Evolutionary conservation across 2,329 filamentous ascomycete species (phyloP), one percentile per base, ranked within the genome.

Genomic region (Fusarium xylarioides): DNA sequence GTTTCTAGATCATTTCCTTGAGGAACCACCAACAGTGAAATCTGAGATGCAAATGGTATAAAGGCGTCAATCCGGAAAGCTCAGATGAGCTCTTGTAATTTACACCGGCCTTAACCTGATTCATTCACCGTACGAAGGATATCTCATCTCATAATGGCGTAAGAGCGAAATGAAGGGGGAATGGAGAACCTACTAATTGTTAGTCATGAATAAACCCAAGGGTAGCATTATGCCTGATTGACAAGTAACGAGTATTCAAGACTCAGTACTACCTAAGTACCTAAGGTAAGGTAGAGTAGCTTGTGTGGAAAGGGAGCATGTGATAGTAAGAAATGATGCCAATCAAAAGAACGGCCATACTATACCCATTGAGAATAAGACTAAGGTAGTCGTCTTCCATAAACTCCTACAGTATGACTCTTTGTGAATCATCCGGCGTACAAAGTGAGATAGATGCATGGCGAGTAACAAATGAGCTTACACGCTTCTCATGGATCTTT

Each of bases 371-470:
- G 30, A 28, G 19, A 28, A 40, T n/a, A 9, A 42, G 35, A 42
- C 21, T 28, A 26, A 26, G 26, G 26, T 26, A 28, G 26, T 28
- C 6, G 6, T 58, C 21, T 49, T 49, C 32, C 19, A 47, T 26
- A 28, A 37, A 21, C 19, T 35, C 21, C 23, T 4, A 21, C 19
- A 30, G 16, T 23, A 65, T 73, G 70, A 68, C 66, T 73, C 62
- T 49, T 73, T 56, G 21, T 74, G 71, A 71, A 68, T 73, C 71
- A 73, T 74, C 28, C 63, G 67, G 70, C 32, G 50, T 62, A 28
- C 37, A 67, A 16, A 23, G 46, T 23, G 30, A 35, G 34, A 65
- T 46, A 35, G 34, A 65, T 46, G 43, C 21, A 54, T 32, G 35
- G 42, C 42, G 18, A 63, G 40, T 30, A 70, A 49, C 38, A 59